Percentiles rank a stretch among this genome's conserved stretches.
Evolutionary conservation across 106 monocot species (phyloP).

Genomic region (Narthecium ossifragum): DNA sequence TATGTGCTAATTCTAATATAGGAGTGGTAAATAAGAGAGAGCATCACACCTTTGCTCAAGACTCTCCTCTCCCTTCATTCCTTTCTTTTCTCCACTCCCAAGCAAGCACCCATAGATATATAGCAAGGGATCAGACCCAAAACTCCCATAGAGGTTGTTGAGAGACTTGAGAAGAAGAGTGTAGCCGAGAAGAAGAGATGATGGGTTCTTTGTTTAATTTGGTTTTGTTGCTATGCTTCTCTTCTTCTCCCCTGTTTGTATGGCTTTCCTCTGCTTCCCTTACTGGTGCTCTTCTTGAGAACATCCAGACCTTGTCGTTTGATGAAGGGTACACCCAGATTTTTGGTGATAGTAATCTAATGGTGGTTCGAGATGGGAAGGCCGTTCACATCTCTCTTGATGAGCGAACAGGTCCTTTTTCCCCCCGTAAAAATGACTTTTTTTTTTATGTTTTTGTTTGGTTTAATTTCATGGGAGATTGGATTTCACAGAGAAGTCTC

Average conservation of each 20-base stretch:
- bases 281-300: background rate
- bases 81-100: too few species aligned
- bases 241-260: background rate
- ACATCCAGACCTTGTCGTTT: constrained; percentile 23
- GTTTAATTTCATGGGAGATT: background rate
- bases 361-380: constrained; percentile 34
- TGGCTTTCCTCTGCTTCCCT: background rate
- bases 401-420: constrained; percentile 33
- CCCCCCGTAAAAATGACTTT: background rate
- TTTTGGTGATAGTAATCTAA: constrained; percentile 49
- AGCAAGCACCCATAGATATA: too few species aligned
- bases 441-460: background rate
- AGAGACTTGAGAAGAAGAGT: too few species aligned
- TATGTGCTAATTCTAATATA: too few species aligned
- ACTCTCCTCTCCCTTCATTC: too few species aligned
- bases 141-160: too few species aligned
- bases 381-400: constrained; percentile 46
- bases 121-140: too few species aligned
- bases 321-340: constrained; percentile 50
- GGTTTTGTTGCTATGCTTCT: background rate
- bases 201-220: constrained; percentile 18
- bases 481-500: background rate
- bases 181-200: too few species aligned
- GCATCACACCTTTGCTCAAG: too few species aligned
- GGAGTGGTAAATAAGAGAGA: too few species aligned